Base-by-base conservation (phyloP, 108 stramenopile genomes). In the Nannochloropsis granulata region DNA sequence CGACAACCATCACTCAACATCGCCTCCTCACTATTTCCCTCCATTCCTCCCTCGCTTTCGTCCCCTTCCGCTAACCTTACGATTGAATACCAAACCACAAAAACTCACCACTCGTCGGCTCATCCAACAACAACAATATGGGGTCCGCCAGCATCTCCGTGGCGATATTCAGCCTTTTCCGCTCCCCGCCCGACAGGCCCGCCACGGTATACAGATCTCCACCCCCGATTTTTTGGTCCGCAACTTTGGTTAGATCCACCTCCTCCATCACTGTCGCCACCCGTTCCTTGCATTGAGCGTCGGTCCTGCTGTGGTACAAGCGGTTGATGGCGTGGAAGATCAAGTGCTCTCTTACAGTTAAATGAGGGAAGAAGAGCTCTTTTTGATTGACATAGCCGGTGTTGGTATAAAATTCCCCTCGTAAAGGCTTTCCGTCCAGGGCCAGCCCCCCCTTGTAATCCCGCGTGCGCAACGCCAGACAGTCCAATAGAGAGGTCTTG, bases 81-180 rank as follows among this genome's bases (percentile, higher is more conserved):
- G n/a, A n/a, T n/a, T n/a, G n/a, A 34, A 34, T 3, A 34, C 34
- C 34, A 34, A 34, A 34, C 1, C 34, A 1, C 34, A 5, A 34
- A 1, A 5, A 34, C 34, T 34, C 34, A 34, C 93, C 94, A 3
- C 90, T 90, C 24, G 91, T 93, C 12, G 93, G 92, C 80, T 92
- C 92, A 45, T 93, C 92, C 34, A 93, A 80, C 78, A 93, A 93
- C 16, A 92, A 25, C 25, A 93, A 71, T 13, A 88, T 88, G 19
- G 94, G 94, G 13, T 92, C 92, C 23, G 92, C 93, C n/a, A 93
- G 92, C 16, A 94, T 88, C 89, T 94, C 94, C 5, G 88, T 89
- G 44, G 88, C 94, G 24, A 94, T 93, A 11, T 93, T 91, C n/a
- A 94, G 82, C 24, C 94, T 88, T 84, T 93, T 93, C 82, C 91